Base-by-base conservation (phyloP, 1,284 basidiomycete species). In the Laetiporus sulphureus region DNA sequence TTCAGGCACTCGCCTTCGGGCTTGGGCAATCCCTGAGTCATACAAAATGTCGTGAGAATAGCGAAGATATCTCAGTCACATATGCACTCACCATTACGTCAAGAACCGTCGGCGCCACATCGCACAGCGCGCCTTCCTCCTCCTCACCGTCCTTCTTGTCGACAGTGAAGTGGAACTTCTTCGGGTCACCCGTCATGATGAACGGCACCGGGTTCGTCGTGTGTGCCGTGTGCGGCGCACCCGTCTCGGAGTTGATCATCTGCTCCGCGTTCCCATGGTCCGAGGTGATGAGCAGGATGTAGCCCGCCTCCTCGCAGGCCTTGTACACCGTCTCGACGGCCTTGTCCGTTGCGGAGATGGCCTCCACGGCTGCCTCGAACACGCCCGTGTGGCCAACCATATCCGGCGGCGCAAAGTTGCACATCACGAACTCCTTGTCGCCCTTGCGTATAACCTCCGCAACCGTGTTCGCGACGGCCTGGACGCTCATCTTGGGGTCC, bases 311-410 rank as follows among this genome's bases (percentile, higher is more conserved):
- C 58, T 91, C 67, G 56, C 87, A 90, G 3, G 91, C 90, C 44
- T 86, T 75, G 66, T 87, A 89, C 47, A 93, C 77, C 10, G 83
- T 88, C 46, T 80, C 84, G 41, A 94, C 91, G 3, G 91, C 91
- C 49, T 74, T 74, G 63, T 95, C 91, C 2, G 91, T 93, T 16
- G 80, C 77, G 1, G 73, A 68, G 62, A 94, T 88, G 6, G 90
- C 91, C 52, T 83, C 68, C 32, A 93, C 87, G 2, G 91, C 91
- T 0, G 91, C 91, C 2, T 93, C 89, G 63, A 79, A 93, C 15
- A 84, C 69, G 51, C 91, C 91, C 0, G 91, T 94, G 66, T 94
- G 91, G 27, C 91, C 91, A 36, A 91, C 91, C 91, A 94, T 94
- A 60, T 95, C 91, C 12, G 91, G 91, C 36, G 91, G 91, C 20